A percentile compares a stretch with the other conserved stretches of the same genome.
These are phyloP conservation scores for Xylaria sp. DNA, from an alignment of 495 filamentous ascomycete genomes.

Conservation along the genomic window DNA sequence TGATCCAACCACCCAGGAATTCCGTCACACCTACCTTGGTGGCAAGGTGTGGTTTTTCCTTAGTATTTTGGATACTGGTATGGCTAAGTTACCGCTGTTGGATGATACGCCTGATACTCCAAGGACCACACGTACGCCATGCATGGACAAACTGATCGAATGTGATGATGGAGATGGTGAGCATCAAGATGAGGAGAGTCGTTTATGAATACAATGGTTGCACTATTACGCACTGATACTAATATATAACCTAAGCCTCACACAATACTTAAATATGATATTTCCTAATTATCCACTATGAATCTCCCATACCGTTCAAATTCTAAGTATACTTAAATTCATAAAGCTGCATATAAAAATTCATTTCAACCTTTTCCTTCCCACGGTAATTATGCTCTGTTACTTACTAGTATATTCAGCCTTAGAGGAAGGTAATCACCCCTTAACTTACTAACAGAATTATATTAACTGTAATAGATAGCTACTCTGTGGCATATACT, in stretches of 20 bases:
- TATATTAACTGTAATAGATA: too few species aligned
- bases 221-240: background rate
- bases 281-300: too few species aligned
- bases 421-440: too few species aligned
- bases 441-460: too few species aligned
- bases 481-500: background rate
- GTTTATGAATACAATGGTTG: background rate
- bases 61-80: background rate
- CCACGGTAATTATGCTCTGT: too few species aligned
- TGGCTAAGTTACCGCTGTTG: conserved; percentile 5
- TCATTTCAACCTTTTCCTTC: too few species aligned
- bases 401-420: background rate
- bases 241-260: background rate
- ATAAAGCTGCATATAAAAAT: background rate
- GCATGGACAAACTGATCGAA: background rate
- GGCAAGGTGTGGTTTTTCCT: conserved; percentile 20
- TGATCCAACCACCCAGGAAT: too few species aligned
- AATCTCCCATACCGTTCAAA: too few species aligned
- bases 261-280: background rate
- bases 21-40: background rate
- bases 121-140: background rate
- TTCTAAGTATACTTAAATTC: background rate
- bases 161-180: background rate
- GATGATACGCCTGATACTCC: background rate
- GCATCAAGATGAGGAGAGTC: background rate